Evolutionary conservation across 2,329 filamentous ascomycete genomes (phyloP), one percentile per base, ranked within the genome.

Genomic region (Botrytis porri): DNA sequence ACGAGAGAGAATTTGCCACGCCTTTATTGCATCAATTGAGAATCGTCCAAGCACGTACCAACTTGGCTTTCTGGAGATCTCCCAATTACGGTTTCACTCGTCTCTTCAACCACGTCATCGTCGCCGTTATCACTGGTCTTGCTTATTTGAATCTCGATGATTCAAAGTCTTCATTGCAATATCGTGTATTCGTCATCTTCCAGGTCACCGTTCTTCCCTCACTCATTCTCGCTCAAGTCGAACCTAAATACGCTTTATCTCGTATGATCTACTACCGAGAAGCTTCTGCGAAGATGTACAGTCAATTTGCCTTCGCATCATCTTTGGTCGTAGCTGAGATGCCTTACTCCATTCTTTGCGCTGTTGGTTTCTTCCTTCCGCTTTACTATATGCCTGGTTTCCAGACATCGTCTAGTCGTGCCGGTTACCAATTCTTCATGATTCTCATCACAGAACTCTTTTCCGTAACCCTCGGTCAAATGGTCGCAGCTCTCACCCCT

Each of bases 51-150:
- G 85, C 84, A 73, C 90, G 95, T 73, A 93, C 91, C 76, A 92
- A 94, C 81, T 84, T 93, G 5, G 87, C 92, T 0, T 95, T 93
- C 84, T 97, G 93, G 93, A 88, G 94, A 60, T 93, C 92, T 2
- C 93, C 93, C 51, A 94, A 97, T 83, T 97, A 97, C 81, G 90
- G 94, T 70, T 96, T 97, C 82, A 97, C 94, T 0, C 89, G 94
- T 29, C 84, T 97, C 29, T 97, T 95, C 85, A 95, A 92, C 80
- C 94, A 97, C 81, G 84, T 95, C 74, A 88, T 90, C 74, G 92
- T 97, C 76, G 91, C 92, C 1, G 80, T 97, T 22, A 84, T 97
- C 72, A 93, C 92, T 0, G 94, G 94, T 77, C 86, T 97, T 20
- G 91, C 91, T 48, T 97, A 92, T 81, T 85, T 97, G 65, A 88